Evolutionary conservation across 1,139 yeast genomes (phyloP).

Genomic region (Zygosaccharomyces sapae): DNA sequence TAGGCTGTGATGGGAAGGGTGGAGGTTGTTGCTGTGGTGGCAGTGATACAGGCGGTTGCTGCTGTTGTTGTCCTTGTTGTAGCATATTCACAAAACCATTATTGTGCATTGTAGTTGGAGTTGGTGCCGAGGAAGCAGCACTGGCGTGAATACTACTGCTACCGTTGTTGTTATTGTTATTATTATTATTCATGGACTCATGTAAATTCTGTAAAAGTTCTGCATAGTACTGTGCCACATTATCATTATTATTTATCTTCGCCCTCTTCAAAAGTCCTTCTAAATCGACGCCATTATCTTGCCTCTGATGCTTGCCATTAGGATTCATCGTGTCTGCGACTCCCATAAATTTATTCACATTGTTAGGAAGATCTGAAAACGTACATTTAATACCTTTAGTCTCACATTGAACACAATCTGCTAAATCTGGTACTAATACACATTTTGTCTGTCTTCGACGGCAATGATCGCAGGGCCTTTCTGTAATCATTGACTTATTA

Average conservation of each 20-base stretch:
- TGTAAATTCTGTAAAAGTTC: constrained; percentile 21
- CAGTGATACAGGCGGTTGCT: neutral
- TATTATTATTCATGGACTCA: constrained; percentile 13
- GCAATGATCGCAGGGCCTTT: constrained; percentile 63
- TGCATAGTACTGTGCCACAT: constrained; percentile 19
- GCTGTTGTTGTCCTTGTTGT: constrained; percentile 8
- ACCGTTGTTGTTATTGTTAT: constrained; percentile 6
- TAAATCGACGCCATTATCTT: constrained; percentile 21
- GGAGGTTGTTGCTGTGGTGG: constrained; percentile 10
- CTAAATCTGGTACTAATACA: constrained; percentile 53
- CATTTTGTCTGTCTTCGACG: constrained; percentile 63
- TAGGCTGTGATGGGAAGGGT: constrained; percentile 32
- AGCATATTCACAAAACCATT: constrained; percentile 5
- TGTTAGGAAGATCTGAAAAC: constrained; percentile 36
- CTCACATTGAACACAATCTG: constrained; percentile 66
- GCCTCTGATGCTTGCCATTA: constrained; percentile 16
- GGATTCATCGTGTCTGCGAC: constrained; percentile 1
- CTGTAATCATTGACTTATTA: constrained; percentile 14
- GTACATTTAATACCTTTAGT: constrained; percentile 64
- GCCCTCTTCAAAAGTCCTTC: constrained; percentile 22
- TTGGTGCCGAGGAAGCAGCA: constrained; percentile 7
- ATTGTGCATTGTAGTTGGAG: constrained; percentile 13
- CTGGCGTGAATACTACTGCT: constrained; percentile 5
- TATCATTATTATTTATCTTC: constrained; percentile 14
- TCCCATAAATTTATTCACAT: constrained; percentile 4